Conservation (phyloP, 2,329 filamentous ascomycete species). For the Didymellaceae sp. region DNA sequence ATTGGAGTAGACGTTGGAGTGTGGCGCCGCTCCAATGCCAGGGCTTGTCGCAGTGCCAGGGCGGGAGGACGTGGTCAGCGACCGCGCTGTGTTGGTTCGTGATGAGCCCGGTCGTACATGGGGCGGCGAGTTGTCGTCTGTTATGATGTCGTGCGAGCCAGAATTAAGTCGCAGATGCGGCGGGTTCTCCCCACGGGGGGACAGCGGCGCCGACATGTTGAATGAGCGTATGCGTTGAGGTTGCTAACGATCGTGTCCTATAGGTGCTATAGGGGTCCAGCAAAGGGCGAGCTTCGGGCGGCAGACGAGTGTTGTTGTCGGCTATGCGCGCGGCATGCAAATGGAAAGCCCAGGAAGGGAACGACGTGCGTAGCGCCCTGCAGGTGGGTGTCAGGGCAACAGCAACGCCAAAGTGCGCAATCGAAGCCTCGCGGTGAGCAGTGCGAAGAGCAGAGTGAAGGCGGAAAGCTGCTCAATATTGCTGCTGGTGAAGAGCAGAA, state of each 20-base stretch:
- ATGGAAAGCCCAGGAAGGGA: conserved; percentile 33
- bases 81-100: conserved; percentile 53
- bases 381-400: conserved; percentile 39
- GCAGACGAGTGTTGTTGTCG: conserved; percentile 17
- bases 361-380: conserved; percentile 21
- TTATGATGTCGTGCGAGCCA: conserved; percentile 60
- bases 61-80: conserved; percentile 50
- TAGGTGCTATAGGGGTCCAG: conserved; percentile 28
- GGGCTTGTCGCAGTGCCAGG: conserved; percentile 46
- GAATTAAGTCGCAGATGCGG: conserved; percentile 72
- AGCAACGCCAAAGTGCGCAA: conserved; percentile 23
- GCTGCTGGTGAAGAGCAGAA: conserved; percentile 34
- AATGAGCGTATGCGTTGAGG: conserved; percentile 19
- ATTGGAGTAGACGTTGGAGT: conserved; percentile 46
- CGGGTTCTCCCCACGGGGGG: conserved; percentile 46
- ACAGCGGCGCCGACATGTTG: conserved; percentile 37
- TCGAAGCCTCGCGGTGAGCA: conserved; percentile 5
- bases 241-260: conserved; percentile 11
- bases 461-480: conserved; percentile 30
- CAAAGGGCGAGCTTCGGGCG: conserved; percentile 15
- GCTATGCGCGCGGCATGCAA: conserved; percentile 36
- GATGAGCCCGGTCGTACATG: conserved; percentile 46
- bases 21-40: conserved; percentile 28
- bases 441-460: conserved; percentile 9
- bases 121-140: conserved; percentile 41